Evolutionary conservation across 2,329 filamentous ascomycete genomes (phyloP), one percentile per base, ranked within the genome.

Genomic region (Sporothrix schenckii): DNA sequence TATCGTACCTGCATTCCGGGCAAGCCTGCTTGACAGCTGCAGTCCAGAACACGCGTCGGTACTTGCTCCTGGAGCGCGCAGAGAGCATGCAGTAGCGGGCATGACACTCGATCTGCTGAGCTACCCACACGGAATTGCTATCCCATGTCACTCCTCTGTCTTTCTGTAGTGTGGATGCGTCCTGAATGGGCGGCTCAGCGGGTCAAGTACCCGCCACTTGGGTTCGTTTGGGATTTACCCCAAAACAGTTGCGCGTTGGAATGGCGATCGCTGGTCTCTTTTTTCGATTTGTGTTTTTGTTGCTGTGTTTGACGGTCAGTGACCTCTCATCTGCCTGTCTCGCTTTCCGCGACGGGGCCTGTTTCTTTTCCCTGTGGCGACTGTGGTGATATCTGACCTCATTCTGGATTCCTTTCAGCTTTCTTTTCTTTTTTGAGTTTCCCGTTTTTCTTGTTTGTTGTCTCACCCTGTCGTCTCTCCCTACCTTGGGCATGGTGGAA

Each of bases 171-270:
- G 66, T 54, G 58, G 56, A 63, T 58, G 61, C 24, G 14, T 16
- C 49, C 68, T 54, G 68, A 41, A 44, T 13, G 19, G 58, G 50
- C 70, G 68, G 70, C 68, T 66, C 52, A 66, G 67, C 68, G 72
- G 72, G 54, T 68, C 70, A 58, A 49, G 65, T 70, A 70, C 66
- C 70, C 70, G 70, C 67, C 60, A 47, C 56, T 66, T 70, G 70
- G 70, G 58, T 58, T 61, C 30, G 72, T 72, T 73, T 73, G 70
- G 69, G 68, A 68, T 3, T 54, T 67, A 52, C 44, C 24, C 63
- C 70, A 56, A 70, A 65, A 70, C 52, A 69, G 70, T 68, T 68
- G 53, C 53, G 41, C 30, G 69, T 61, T 44, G 52, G 53, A 70
- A 53, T 52, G 65, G 69, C 49, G 71, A 72, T 72, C 67, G 66